Conservation (phyloP, 345 rosid genomes). For the Salix caprea region DNA sequence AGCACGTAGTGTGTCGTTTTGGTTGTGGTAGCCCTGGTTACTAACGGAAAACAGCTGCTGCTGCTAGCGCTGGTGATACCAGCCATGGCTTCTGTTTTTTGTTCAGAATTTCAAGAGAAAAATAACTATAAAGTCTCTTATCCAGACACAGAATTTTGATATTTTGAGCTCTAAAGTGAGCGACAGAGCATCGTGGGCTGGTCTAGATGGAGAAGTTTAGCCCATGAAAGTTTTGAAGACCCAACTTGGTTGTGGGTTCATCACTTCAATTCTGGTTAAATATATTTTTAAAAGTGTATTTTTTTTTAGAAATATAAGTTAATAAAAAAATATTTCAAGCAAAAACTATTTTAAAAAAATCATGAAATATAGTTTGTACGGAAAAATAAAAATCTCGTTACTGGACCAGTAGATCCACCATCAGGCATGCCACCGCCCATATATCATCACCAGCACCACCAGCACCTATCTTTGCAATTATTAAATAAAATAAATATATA, state of each 20-base stretch:
- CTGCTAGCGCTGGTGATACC: conserved; percentile 56
- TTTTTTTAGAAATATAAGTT: too few species aligned
- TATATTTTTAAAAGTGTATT: too few species aligned
- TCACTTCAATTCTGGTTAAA: neutral
- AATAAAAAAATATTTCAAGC: too few species aligned
- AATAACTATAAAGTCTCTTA: neutral
- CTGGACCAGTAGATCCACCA: neutral
- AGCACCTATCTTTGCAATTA: neutral
- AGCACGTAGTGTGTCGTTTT: conserved; percentile 18
- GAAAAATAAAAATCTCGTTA: too few species aligned
- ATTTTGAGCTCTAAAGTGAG: neutral
- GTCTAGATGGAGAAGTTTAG: neutral
- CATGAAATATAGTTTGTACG: too few species aligned
- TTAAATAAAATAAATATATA: too few species aligned
- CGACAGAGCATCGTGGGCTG: neutral
- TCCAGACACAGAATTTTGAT: neutral
- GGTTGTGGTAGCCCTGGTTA: conserved; percentile 12
- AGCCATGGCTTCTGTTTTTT: conserved; percentile 46
- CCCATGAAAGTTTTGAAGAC: neutral
- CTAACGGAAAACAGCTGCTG: conserved; percentile 32
- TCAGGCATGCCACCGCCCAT: conserved; percentile 7
- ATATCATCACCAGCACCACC: neutral
- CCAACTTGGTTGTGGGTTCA: neutral
- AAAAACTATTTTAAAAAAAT: too few species aligned
- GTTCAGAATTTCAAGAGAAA: too few species aligned